Percentiles rank a stretch among this genome's conserved stretches.
Conservation (phyloP, 2,329 filamentous ascomycete genomes). For the Bipolaris victoriae region DNA sequence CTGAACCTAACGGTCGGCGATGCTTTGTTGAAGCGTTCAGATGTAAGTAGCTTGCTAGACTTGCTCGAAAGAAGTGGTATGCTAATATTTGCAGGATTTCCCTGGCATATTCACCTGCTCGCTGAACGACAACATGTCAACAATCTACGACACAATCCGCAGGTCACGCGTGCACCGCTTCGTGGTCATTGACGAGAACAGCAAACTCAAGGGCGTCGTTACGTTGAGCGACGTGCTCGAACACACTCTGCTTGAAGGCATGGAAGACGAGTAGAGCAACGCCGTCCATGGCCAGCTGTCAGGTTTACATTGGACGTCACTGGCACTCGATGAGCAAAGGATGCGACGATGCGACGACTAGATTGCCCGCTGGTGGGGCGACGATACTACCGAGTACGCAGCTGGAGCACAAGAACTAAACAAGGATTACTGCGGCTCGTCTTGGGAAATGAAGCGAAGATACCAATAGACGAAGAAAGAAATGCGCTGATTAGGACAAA, state of each 20-base stretch:
- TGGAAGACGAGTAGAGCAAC: constrained; percentile 55
- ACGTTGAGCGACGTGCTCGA: constrained; percentile 96
- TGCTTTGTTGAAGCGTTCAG: constrained; percentile 81
- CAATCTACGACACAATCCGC: constrained; percentile 95
- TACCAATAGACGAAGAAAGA: background rate
- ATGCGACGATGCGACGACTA: constrained; percentile 10
- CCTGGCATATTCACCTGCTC: constrained; percentile 97
- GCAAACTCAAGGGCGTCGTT: constrained; percentile 83
- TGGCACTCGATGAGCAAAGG: constrained; percentile 1
- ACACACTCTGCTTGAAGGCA: constrained; percentile 84
- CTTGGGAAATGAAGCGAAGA: background rate
- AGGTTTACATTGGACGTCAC: constrained; percentile 7
- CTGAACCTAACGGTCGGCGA: constrained; percentile 85
- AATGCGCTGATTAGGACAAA: background rate
- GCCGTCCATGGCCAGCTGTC: constrained; percentile 7
- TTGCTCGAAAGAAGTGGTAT: background rate
- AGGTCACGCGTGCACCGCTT: constrained; percentile 93
- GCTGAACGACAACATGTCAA: constrained; percentile 87
- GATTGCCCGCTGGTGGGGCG: background rate
- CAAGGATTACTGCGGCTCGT: background rate
- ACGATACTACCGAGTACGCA: background rate
- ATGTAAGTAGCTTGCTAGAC: constrained; percentile 56
- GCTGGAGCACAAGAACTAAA: background rate
- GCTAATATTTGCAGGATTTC: constrained; percentile 70
- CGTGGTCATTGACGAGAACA: constrained; percentile 90